Evolutionary conservation across 2,329 filamentous ascomycete genomes (phyloP), one percentile per base, ranked within the genome.

Genomic region (Cytospora leucostoma): DNA sequence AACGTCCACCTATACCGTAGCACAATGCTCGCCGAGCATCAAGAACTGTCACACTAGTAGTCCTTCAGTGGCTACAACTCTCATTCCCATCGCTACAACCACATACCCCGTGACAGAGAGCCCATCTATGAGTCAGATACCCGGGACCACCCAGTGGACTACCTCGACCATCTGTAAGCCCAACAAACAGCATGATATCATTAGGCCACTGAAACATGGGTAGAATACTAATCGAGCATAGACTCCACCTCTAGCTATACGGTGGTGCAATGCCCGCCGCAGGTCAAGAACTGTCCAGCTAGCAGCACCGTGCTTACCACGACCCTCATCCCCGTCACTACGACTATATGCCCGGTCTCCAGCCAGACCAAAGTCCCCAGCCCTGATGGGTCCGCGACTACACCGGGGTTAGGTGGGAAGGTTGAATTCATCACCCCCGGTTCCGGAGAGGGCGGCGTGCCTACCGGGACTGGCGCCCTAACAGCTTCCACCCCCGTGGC

Each of bases 151-250:
- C 19, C 8, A n/a, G 0, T 37, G 7, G n/a, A 34, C 15, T 8
- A 57, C 59, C 10, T 12, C 50, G 7, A 61, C 59, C 0, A 35
- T 57, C 15, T 61, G 52, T 61, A 56, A 58, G 56, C 11, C 3
- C 15, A 5, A 1, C 3, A 10, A 12, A 7, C 12, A 12, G 33
- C 4, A 17, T 7, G 2, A 3, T 11, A 1, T 12, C 2, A 21
- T 38, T 7, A 13, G n/a, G 2, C 7, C 2, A 27, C 27, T 27
- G 27, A 27, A 27, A 27, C 2, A 27, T 27, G 27, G 27, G 27
- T 27, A 27, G 27, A 4, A 4, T 13, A 12, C 56, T 58, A 21
- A 58, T 2, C 4, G 2, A 0, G 5, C 5, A 21, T 47, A 58
- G 56, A 58, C 56, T 13, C 56, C n/a, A 34, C 56, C 4, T 32